Base-by-base conservation (phyloP, 2,329 filamentous ascomycete species). In the Colletotrichum orbiculare region DNA sequence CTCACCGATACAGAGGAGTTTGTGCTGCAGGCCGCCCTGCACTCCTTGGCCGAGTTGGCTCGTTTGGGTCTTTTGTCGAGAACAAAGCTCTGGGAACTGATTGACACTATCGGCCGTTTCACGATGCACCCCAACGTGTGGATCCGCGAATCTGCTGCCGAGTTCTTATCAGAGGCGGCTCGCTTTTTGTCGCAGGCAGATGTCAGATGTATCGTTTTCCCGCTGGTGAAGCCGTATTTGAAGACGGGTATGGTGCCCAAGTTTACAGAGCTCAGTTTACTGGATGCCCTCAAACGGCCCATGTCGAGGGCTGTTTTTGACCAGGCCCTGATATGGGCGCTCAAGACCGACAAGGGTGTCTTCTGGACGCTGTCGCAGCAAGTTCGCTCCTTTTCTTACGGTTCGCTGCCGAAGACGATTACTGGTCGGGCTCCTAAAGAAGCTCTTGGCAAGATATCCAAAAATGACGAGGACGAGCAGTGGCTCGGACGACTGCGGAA, bases 121-220 rank as follows among this genome's bases (percentile, higher is more conserved):
- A 90, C 94, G 11, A 90, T 97, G 82, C 96, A 99, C 74, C 96
- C 96, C 0, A 98, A 97, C 71, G 82, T 93, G 8, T 99, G 96
- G 95, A 94, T 99, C 57, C 88, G 95, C 42, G 95, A 98, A 78
- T 92, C 95, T 9, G 90, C 95, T 3, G 87, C 91, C 8, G 89
- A 95, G 68, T 97, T 97, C 70, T 82, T 98, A 42, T 88, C 93
- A 3, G 88, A 91, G 60, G 88, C 92, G 1, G 90, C 92, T 2
- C 89, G 84, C 63, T 94, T 91, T 71, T 77, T 98, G 13, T 92
- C 92, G 0, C 81, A 86, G 25, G 93, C 95, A 3, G 95, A 98
- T 75, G 86, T 90, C 43, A 89, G 92, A 71, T 97, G 94, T 68
- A 91, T 97, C 66, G 81, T 97, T 38, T 81, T 91, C 53, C 96